phyloP scores from a whole-genome alignment of 345 rosid genomes.

The Sapria himalayana region DNA sequence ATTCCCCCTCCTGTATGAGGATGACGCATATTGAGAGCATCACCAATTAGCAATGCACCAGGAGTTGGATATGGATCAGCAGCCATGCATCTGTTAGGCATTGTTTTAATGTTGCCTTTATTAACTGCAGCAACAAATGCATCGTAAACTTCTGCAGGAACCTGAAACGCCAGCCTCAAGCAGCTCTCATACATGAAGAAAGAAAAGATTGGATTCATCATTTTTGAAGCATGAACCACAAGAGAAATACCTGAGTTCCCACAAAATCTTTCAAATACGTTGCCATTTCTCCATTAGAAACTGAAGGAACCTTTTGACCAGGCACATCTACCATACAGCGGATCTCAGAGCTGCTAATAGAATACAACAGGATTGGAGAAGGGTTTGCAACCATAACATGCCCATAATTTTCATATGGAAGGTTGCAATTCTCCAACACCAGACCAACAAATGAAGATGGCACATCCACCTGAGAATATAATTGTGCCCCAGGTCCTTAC shows the following conservation, averaged over 20 bases:
- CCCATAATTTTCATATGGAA: slow-evolving; percentile 27
- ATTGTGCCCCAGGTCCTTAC: background rate
- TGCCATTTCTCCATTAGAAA: slow-evolving; percentile 28
- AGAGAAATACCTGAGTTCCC: slow-evolving; percentile 21
- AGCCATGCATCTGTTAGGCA: slow-evolving; percentile 38
- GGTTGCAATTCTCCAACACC: slow-evolving; percentile 27
- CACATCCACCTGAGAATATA: slow-evolving; percentile 24
- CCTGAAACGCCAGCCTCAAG: slow-evolving; percentile 12
- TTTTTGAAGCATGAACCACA: background rate
- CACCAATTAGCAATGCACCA: slow-evolving; percentile 31
- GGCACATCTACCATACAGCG: slow-evolving; percentile 32
- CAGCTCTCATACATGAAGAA: background rate
- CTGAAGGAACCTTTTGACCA: slow-evolving; percentile 27
- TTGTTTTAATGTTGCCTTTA: slow-evolving; percentile 25
- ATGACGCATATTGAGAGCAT: slow-evolving; percentile 36
- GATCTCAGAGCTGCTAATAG: slow-evolving; percentile 28
- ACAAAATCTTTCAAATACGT: slow-evolving; percentile 20
- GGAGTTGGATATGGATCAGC: slow-evolving; percentile 27
- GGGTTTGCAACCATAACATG: slow-evolving; percentile 35
- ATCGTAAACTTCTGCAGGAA: slow-evolving; percentile 21
- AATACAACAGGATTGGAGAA: slow-evolving; percentile 32
- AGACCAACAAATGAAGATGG: slow-evolving; percentile 32
- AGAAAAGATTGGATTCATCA: background rate
- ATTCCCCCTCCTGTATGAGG: slow-evolving; percentile 33
- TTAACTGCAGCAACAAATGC: slow-evolving; percentile 21